These are phyloP conservation scores for Bruguiera sexangula DNA, from an alignment of 345 rosid genomes.

Conservation along the genomic window DNA sequence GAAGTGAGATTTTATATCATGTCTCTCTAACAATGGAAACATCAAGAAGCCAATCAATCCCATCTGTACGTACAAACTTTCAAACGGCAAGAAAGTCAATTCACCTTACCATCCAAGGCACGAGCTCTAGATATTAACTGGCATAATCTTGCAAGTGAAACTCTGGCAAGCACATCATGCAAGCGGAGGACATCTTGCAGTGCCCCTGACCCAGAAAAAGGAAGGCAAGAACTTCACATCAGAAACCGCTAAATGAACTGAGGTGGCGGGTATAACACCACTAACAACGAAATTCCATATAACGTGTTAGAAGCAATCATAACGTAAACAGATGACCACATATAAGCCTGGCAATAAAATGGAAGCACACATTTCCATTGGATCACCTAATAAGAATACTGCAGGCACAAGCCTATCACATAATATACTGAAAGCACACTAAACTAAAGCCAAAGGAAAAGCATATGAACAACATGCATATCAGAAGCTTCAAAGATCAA, in stretches of 20 bases:
- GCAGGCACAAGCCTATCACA: too few species aligned
- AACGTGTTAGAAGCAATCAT: background rate
- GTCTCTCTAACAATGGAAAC: constrained; percentile 64
- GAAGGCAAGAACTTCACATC: constrained; percentile 4
- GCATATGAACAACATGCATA: too few species aligned
- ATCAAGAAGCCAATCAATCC: constrained; percentile 22
- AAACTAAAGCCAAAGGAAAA: too few species aligned
- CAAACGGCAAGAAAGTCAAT: background rate
- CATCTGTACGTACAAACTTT: background rate
- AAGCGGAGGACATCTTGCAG: constrained; percentile 96
- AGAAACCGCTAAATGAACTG: background rate
- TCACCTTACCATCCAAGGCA: constrained; percentile 76
- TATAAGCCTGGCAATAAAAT: background rate
- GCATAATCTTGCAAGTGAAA: constrained; percentile 88
- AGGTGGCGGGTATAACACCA: background rate
- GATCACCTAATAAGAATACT: background rate
- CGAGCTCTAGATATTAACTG: constrained; percentile 88
- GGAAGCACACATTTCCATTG: background rate
- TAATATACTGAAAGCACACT: too few species aligned
- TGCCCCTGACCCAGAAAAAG: constrained; percentile 62
- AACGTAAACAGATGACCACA: background rate
- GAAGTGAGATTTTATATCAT: constrained; percentile 89
- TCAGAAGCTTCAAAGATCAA: too few species aligned
- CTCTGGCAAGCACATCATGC: constrained; percentile 98
- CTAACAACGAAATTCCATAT: background rate